phyloP scores from a whole-genome alignment of 306 rosid species.

The Prunus fruticosa region DNA sequence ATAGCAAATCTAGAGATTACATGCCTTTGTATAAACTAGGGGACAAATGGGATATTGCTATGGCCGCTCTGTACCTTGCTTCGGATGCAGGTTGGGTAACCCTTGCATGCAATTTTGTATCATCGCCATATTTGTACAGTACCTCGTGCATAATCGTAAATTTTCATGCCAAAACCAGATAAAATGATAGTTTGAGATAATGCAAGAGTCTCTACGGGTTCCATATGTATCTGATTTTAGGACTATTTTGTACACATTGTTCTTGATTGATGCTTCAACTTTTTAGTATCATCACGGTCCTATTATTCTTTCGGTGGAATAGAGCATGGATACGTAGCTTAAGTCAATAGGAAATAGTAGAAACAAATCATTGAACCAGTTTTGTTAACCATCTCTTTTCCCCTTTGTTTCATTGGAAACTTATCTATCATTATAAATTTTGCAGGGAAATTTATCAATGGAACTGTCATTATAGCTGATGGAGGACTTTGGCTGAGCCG shows the following conservation, averaged over 20 bases:
- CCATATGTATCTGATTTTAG: not conserved
- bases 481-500: slow-evolving; percentile 94
- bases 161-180: not conserved
- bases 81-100: slow-evolving; percentile 79
- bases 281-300: not conserved
- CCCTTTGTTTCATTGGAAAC: not conserved
- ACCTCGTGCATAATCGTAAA: not conserved
- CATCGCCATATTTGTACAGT: not conserved
- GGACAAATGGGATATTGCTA: slow-evolving; percentile 96
- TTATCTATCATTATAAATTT: slow-evolving; percentile 22
- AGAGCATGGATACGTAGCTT: not conserved
- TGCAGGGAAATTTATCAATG: slow-evolving; percentile 83
- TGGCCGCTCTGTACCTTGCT: slow-evolving; percentile 80
- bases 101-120: not conserved
- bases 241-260: not conserved
- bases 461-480: slow-evolving; percentile 59
- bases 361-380: not conserved
- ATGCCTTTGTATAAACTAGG: slow-evolving; percentile 71
- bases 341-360: not conserved
- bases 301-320: not conserved
- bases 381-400: not conserved
- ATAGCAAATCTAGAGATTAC: slow-evolving; percentile 40
- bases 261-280: not conserved
- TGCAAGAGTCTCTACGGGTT: not conserved
- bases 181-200: not conserved